These are phyloP conservation scores for Macroventuria anomochaeta DNA, from an alignment of 2,329 filamentous ascomycete genomes.

Conservation along the genomic window DNA sequence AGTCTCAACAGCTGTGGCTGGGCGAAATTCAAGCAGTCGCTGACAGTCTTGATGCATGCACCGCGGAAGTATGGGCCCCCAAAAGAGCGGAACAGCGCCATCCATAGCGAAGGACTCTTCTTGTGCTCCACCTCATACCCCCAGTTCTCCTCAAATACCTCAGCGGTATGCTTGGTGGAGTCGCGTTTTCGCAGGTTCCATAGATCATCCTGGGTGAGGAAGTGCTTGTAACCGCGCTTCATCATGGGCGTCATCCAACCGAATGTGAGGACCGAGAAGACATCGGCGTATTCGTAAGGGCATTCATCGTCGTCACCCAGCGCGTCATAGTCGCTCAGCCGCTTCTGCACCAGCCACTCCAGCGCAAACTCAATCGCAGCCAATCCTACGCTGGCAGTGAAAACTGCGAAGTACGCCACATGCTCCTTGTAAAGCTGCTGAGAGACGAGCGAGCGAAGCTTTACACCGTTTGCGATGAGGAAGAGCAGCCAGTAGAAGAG, in stretches of 20 bases:
- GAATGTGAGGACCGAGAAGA: slow-evolving; percentile 94
- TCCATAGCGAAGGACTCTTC: slow-evolving; percentile 81
- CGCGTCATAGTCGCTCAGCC: slow-evolving; percentile 71
- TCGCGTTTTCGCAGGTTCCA: slow-evolving; percentile 88
- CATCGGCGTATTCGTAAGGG: slow-evolving; percentile 86
- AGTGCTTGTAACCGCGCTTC: slow-evolving; percentile 91
- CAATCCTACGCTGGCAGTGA: slow-evolving; percentile 74
- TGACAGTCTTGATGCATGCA: slow-evolving; percentile 84
- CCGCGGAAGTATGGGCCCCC: slow-evolving; percentile 83
- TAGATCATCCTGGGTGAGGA: slow-evolving; percentile 89
- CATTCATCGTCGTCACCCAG: slow-evolving; percentile 73
- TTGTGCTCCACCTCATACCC: slow-evolving; percentile 73
- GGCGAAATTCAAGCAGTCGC: slow-evolving; percentile 83
- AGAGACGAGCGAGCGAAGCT: slow-evolving; percentile 83
- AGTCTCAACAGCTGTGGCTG: slow-evolving; percentile 89
- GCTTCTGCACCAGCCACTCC: slow-evolving; percentile 89
- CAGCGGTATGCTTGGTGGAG: slow-evolving; percentile 75
- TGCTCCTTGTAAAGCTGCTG: slow-evolving; percentile 73
- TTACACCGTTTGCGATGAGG: slow-evolving; percentile 77
- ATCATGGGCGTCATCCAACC: slow-evolving; percentile 99
- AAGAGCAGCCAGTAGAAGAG: slow-evolving; percentile 93
- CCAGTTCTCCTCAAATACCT: slow-evolving; percentile 78
- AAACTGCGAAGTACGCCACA: slow-evolving; percentile 77
- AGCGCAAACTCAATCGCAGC: slow-evolving; percentile 74
- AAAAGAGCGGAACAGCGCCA: slow-evolving; percentile 82